Conservation (phyloP, 148 eudicot genomes). For the Rheum nobile region DNA sequence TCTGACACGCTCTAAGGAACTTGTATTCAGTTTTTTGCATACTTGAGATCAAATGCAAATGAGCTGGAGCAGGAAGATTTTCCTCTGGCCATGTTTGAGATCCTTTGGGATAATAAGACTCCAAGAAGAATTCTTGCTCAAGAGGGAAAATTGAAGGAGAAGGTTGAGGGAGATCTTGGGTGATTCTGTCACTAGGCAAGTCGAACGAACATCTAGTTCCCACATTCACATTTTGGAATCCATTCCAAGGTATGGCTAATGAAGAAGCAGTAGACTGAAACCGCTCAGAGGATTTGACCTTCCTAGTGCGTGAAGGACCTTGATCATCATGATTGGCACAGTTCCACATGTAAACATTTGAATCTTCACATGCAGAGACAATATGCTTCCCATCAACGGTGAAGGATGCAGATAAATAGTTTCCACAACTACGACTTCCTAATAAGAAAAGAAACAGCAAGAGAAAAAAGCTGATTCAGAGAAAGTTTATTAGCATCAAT, state of each 20-base stretch:
- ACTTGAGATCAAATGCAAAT: conserved; percentile 18
- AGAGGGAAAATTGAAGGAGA: conserved; percentile 45
- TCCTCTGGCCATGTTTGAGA: conserved; percentile 98
- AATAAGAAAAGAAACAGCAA: background rate
- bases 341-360: conserved; percentile 72
- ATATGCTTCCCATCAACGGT: conserved; percentile 81
- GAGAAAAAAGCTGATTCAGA: background rate
- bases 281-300: conserved; percentile 54
- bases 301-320: conserved; percentile 25
- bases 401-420: conserved; percentile 52
- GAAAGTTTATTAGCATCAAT: background rate
- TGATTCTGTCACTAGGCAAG: conserved; percentile 9
- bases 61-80: conserved; percentile 37
- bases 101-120: conserved; percentile 39
- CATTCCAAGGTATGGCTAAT: conserved; percentile 75
- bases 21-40: conserved; percentile 57
- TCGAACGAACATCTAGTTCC: conserved; percentile 16
- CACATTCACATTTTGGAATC: conserved; percentile 27
- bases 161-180: conserved; percentile 18
- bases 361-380: conserved; percentile 65
- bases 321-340: conserved; percentile 19
- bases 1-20: conserved; percentile 50
- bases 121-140: conserved; percentile 42
- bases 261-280: conserved; percentile 59
- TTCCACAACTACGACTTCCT: conserved; percentile 51